A percentile compares a stretch with the other conserved stretches of the same genome.
Evolutionary conservation across 768 basidiomycete species (phyloP).

Genomic region (Amanita pseudoporphyria): DNA sequence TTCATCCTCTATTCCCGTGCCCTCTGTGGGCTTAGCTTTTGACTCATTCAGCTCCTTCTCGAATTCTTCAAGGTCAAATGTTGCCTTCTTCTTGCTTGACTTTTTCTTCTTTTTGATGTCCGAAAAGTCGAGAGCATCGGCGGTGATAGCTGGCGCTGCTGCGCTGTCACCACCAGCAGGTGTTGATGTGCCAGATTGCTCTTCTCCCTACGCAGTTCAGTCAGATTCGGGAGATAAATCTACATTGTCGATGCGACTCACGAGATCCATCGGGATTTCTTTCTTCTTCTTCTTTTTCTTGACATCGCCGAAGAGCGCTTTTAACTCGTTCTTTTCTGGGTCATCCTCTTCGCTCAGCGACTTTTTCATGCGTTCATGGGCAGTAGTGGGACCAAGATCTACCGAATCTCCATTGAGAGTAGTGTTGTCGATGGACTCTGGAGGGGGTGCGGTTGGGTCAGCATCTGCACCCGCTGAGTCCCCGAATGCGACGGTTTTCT

Average conservation of each 20-base stretch:
- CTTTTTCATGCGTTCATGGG: conserved; percentile 66
- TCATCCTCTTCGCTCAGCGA: conserved; percentile 13
- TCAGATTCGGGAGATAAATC: conserved; percentile 3
- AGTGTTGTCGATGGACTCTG: conserved; percentile 59
- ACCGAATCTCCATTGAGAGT: conserved; percentile 64
- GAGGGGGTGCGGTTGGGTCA: conserved; percentile 74
- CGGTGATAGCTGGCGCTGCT: conserved; percentile 32
- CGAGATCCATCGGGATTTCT: conserved; percentile 77
- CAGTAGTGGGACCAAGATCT: conserved; percentile 68
- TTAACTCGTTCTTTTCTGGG: conserved; percentile 52
- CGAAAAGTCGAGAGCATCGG: conserved; percentile 86
- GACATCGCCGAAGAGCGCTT: conserved; percentile 79
- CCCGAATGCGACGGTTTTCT: conserved; percentile 81
- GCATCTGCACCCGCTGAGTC: conserved; percentile 76
- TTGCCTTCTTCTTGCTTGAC: conserved; percentile 75
- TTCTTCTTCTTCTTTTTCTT: conserved; percentile 95
- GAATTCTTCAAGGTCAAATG: conserved; percentile 86
- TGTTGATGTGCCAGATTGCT: conserved; percentile 50
- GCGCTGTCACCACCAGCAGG: conserved; percentile 33
- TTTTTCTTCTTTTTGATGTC: conserved; percentile 98
- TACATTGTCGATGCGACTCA: conserved; percentile 26
- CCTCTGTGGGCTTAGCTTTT: conserved; percentile 43
- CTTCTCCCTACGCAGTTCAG: conserved; percentile 41
- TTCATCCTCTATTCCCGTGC: conserved; percentile 46
- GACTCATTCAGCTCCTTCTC: conserved; percentile 82